Percentiles rank a stretch among this genome's conserved stretches.
phyloP scores from a whole-genome alignment of 2,329 filamentous ascomycete genomes.

The Hymenoscyphus scutula region DNA sequence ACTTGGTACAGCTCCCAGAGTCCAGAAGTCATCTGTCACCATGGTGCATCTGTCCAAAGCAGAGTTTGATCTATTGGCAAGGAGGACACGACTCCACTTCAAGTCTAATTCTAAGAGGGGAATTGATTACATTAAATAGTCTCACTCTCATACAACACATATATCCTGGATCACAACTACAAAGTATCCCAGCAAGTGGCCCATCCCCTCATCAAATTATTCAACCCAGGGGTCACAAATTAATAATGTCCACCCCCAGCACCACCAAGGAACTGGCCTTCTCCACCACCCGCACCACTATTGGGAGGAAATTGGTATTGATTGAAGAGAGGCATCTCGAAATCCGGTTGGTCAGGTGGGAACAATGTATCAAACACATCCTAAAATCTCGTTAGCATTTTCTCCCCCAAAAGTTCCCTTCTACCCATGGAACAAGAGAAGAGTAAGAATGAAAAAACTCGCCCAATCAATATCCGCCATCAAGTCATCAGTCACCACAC shows the following conservation, averaged over 20 bases:
- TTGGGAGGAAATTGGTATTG: conserved; percentile 9
- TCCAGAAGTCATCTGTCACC: no score
- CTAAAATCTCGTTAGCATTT: conserved; percentile 15
- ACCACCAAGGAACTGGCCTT: conserved; percentile 1
- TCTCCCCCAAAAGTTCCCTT: background rate
- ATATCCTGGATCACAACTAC: no score
- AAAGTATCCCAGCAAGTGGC: no score
- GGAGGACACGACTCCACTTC: no score
- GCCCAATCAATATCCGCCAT: conserved; percentile 66
- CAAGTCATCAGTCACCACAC: conserved; percentile 32
- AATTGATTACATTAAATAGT: no score
- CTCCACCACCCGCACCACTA: background rate
- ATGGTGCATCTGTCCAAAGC: no score
- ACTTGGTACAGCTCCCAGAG: no score
- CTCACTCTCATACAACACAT: no score
- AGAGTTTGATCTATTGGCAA: no score
- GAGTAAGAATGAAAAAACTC: conserved; percentile 35
- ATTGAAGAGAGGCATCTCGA: conserved; percentile 10
- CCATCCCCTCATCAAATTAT: no score
- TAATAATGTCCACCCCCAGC: conserved; percentile 2
- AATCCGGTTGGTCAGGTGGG: conserved; percentile 27
- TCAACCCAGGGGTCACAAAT: background rate
- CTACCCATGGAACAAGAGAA: background rate
- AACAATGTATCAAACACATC: conserved; percentile 36
- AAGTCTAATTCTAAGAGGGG: no score